Base-by-base conservation (phyloP, 768 basidiomycete species). In the Cystofilobasidium capitatum region DNA sequence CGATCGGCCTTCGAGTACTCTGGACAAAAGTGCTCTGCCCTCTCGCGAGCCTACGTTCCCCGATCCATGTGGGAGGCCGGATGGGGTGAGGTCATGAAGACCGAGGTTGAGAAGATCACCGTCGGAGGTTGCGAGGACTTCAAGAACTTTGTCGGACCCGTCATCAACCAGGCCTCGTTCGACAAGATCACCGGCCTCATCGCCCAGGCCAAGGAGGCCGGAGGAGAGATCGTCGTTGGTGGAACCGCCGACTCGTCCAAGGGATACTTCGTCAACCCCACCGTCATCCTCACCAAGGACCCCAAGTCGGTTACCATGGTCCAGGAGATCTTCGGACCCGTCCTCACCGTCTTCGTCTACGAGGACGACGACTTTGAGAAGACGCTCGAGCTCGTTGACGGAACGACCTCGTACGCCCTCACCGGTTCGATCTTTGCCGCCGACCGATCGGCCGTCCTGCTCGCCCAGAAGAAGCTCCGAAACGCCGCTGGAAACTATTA, bases 1-100 rank as follows among this genome's bases (percentile, higher is more conserved):
- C 83, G 96, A 64, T 88, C 82, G 22, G 92, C 87, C 1, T 98
- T 94, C 77, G 96, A 99, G 78, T 99, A 97, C 77, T 91, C 92
- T 81, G 88, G 91, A 60, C 96, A 99, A 76, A 99, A 98, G 78
- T 99, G 96, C 77, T 93, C 91, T 16, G 96, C 96, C 0, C 83
- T 93, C 37, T 93, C 93, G 3, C 81, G 96, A 60, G 75, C 89
- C 36, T 99, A 98, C 78, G 89, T 98, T 22, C 84, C 96, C n/a
- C 79, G 82, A 26, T 88, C 88, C 0, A 74, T 89, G 58, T 99
- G 96, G 96, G 81, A 75, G 65, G 79, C 78, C 36, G 90, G 89
- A 35, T 98, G 98, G 83, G 89, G 88, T 76, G 85, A 89, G 55
- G 81, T 83, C 74, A 79, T 96, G 57, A 77, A 91, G 70, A 75